A percentile compares a stretch with the other conserved stretches of the same genome.
phyloP scores from a whole-genome alignment of 2,329 filamentous ascomycete genomes.

The Mariannaea elegans region DNA sequence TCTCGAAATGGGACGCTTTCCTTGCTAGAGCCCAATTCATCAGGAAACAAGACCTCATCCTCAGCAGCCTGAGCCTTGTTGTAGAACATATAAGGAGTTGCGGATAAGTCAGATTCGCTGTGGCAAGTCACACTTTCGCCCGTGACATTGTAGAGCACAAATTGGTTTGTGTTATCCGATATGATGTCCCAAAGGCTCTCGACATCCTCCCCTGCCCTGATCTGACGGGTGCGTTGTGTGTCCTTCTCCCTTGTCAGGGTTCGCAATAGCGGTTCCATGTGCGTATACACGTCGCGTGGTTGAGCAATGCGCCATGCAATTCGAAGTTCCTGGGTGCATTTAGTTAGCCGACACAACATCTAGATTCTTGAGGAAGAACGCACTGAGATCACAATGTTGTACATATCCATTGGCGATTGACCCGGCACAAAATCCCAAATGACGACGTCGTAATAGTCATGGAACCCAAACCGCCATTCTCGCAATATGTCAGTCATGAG shows the following conservation, averaged over 20 bases:
- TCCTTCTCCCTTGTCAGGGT: constrained; percentile 33
- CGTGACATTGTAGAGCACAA: constrained; percentile 23
- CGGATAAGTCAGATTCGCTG: constrained; percentile 2
- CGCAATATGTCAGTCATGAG: constrained; percentile 33
- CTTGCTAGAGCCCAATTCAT: constrained; percentile 28
- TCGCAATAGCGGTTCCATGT: constrained; percentile 35
- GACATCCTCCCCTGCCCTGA: constrained; percentile 35
- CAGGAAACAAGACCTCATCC: constrained; percentile 39
- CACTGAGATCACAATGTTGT: constrained; percentile 33
- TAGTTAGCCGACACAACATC: not conserved
- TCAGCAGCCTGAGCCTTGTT: constrained; percentile 35
- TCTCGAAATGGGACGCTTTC: constrained; percentile 32
- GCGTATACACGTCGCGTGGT: constrained; percentile 33
- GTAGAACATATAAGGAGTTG: constrained; percentile 37
- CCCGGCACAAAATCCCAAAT: constrained; percentile 41
- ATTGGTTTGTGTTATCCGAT: constrained; percentile 26
- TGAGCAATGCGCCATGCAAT: constrained; percentile 38
- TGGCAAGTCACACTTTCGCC: constrained; percentile 10
- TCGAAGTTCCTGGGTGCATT: constrained; percentile 34
- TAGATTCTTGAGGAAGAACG: not conserved
- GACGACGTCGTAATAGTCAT: constrained; percentile 42
- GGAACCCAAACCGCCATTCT: constrained; percentile 40
- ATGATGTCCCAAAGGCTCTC: constrained; percentile 37
- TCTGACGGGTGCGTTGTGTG: constrained; percentile 36
- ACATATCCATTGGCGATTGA: constrained; percentile 22